Percentiles rank a stretch among this genome's conserved stretches.
phyloP scores from a whole-genome alignment of 176 grass and related monocot species.

The Oryza officinalis region DNA sequence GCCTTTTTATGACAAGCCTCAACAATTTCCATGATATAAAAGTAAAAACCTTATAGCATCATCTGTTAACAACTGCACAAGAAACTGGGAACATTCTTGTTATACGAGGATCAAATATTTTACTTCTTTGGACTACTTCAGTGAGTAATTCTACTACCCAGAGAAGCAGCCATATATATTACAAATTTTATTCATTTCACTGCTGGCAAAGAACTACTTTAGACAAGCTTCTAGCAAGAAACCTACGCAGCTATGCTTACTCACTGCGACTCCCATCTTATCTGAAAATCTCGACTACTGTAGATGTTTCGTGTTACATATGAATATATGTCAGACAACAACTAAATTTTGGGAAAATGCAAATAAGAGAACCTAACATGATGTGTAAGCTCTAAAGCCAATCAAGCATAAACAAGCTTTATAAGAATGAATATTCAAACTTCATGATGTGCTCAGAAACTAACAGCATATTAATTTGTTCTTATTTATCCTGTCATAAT shows the following conservation, averaged over 20 bases:
- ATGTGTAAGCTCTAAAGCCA: conserved; percentile 5
- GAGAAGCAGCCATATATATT: background rate
- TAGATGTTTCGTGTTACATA: background rate
- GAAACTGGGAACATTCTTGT: background rate
- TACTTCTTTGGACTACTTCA: background rate
- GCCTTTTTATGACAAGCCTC: background rate
- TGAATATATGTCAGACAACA: background rate
- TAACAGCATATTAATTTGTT: conserved; percentile 1
- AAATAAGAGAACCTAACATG: background rate
- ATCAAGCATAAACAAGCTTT: background rate
- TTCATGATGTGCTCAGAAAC: background rate
- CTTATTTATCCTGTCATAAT: conserved; percentile 16
- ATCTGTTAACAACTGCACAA: background rate
- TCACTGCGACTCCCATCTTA: background rate
- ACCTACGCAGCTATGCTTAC: background rate
- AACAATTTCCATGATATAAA: background rate
- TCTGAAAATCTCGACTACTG: background rate
- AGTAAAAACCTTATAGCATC: background rate
- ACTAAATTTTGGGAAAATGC: background rate
- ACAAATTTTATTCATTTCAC: background rate
- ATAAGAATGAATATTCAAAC: background rate
- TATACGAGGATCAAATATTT: background rate
- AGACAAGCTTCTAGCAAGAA: background rate
- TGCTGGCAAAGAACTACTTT: background rate
- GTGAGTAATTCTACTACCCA: background rate